Percentiles rank a stretch among this genome's conserved stretches.
These are phyloP conservation scores for Protostelium mycophagum DNA, from an alignment of 78 protist genomes.

Conservation along the genomic window DNA sequence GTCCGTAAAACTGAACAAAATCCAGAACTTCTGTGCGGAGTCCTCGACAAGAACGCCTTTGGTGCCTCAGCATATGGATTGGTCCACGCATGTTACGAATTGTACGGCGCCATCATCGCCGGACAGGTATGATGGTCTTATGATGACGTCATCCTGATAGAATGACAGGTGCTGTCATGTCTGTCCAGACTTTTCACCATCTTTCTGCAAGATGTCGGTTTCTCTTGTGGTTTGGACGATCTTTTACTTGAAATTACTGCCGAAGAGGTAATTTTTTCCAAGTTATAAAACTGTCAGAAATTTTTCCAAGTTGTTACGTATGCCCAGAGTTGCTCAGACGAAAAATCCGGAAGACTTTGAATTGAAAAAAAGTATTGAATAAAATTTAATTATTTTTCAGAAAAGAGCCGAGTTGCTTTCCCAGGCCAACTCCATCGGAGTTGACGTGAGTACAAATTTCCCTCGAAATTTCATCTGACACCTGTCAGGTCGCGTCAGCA, in stretches of 20 bases:
- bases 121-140: conserved; percentile 31
- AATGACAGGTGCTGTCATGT: conserved; percentile 64
- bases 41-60: conserved; percentile 91
- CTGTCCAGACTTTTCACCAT: conserved; percentile 90
- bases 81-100: conserved; percentile 87
- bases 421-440: background rate
- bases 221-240: conserved; percentile 95
- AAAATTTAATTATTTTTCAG: no score
- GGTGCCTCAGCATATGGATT: conserved; percentile 85
- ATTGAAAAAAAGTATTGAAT: no score
- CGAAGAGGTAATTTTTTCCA: conserved; percentile 3
- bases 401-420: background rate
- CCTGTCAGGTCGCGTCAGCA: background rate
- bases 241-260: conserved; percentile 19
- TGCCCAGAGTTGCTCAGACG: no score
- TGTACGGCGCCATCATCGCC: conserved; percentile 86
- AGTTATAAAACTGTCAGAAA: background rate
- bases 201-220: conserved; percentile 83
- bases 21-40: conserved; percentile 84
- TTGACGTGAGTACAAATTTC: background rate
- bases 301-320: no score
- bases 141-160: background rate
- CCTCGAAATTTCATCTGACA: background rate
- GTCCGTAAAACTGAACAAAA: conserved; percentile 24
- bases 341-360: no score